These are phyloP conservation scores for Cladosporium austrohemisphaericum DNA, from an alignment of 2,329 filamentous ascomycete species.

Conservation along the genomic window DNA sequence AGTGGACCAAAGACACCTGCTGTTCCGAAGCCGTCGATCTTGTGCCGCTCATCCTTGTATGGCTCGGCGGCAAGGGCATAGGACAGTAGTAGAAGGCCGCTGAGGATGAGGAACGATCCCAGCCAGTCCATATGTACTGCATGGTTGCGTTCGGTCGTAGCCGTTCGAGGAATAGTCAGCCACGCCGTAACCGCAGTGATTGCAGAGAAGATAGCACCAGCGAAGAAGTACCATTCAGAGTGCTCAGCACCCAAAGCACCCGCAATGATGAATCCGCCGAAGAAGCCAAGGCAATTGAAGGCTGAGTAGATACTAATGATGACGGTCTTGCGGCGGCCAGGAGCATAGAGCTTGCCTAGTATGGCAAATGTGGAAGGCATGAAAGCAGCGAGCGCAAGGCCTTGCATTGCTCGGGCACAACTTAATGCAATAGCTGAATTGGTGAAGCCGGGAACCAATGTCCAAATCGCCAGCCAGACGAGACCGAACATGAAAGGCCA, in stretches of 20 bases:
- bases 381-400: slow-evolving; percentile 35
- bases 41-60: slow-evolving; percentile 18
- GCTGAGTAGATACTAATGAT: slow-evolving; percentile 34
- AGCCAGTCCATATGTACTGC: slow-evolving; percentile 36
- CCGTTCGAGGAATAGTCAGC: slow-evolving; percentile 31
- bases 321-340: slow-evolving; percentile 32
- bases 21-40: slow-evolving; percentile 23
- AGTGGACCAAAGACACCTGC: slow-evolving; percentile 30
- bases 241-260: slow-evolving; percentile 26
- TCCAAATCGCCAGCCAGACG: slow-evolving; percentile 35
- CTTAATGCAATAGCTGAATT: slow-evolving; percentile 25
- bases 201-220: slow-evolving; percentile 27
- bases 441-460: slow-evolving; percentile 32
- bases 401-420: slow-evolving; percentile 35
- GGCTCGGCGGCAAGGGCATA: slow-evolving; percentile 35
- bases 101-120: slow-evolving; percentile 32
- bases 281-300: slow-evolving; percentile 36
- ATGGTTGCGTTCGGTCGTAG: slow-evolving; percentile 26
- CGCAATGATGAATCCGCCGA: slow-evolving; percentile 32
- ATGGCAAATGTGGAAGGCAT: slow-evolving; percentile 34
- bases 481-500: slow-evolving; percentile 33
- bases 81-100: slow-evolving; percentile 31
- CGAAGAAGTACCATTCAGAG: slow-evolving; percentile 34
- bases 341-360: slow-evolving; percentile 30
- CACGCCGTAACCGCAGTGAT: slow-evolving; percentile 29